Percentiles rank a stretch among this genome's conserved stretches.
phyloP scores from a whole-genome alignment of 192 early-diverging fungal genomes.

The Coemansia sp. region DNA sequence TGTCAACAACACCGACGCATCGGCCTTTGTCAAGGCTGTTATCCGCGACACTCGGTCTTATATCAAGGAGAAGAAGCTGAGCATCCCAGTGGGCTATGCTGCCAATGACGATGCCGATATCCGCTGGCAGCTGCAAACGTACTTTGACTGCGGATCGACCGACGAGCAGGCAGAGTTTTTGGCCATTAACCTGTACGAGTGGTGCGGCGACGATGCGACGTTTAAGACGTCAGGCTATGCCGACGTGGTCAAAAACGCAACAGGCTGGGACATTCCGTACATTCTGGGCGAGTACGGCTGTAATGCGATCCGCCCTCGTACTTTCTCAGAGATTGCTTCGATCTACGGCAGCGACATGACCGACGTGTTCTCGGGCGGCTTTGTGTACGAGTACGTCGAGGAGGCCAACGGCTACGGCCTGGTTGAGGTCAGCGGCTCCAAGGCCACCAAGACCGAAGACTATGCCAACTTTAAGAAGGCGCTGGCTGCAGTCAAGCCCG shows the following conservation, averaged over 20 bases:
- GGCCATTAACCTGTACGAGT: constrained; percentile 75
- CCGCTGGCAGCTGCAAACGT: constrained; percentile 62
- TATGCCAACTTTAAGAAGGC: constrained; percentile 63
- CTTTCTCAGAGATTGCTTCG: constrained; percentile 66
- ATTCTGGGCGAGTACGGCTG: constrained; percentile 79
- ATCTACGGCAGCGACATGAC: constrained; percentile 73
- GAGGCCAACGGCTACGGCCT: constrained; percentile 76
- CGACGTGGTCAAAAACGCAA: constrained; percentile 61
- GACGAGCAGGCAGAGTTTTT: constrained; percentile 67
- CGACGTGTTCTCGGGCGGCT: constrained; percentile 64
- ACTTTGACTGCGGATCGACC: constrained; percentile 68
- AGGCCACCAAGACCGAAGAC: constrained; percentile 53
- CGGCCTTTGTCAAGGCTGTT: constrained; percentile 68
- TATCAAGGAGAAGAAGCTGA: constrained; percentile 53
- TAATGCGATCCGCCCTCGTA: constrained; percentile 64
- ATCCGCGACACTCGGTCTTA: constrained; percentile 68
- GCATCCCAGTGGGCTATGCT: constrained; percentile 74
- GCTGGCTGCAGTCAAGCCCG: constrained; percentile 55
- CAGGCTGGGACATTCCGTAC: constrained; percentile 63
- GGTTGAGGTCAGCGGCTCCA: constrained; percentile 57
- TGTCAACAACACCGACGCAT: constrained; percentile 59
- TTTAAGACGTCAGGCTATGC: constrained; percentile 70
- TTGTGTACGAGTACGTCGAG: constrained; percentile 75
- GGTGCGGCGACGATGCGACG: constrained; percentile 65
- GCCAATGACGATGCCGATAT: constrained; percentile 73